These are phyloP conservation scores for Cutaneotrichosporon cutaneum DNA, from an alignment of 1,284 basidiomycete genomes.

Conservation along the genomic window DNA sequence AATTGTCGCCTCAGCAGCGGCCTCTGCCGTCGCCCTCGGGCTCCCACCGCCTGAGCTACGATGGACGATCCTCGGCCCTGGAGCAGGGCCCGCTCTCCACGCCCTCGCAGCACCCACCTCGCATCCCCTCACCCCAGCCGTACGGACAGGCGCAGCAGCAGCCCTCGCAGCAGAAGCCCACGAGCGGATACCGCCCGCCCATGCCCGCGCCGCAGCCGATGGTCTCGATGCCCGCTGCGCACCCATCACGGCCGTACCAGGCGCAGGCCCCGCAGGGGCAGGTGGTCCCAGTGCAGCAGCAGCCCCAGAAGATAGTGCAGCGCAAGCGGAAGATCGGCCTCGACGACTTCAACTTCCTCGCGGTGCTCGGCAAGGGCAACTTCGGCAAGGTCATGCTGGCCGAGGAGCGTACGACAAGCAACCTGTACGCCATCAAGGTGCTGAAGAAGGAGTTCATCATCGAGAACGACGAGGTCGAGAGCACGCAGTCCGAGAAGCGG, in stretches of 20 bases:
- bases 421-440: conserved; percentile 98
- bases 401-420: conserved; percentile 89
- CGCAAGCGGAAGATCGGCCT: conserved; percentile 84
- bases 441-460: conserved; percentile 99
- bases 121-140: conserved; percentile 39
- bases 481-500: conserved; percentile 98
- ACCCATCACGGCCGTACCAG: conserved; percentile 19
- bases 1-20: conserved; percentile 17
- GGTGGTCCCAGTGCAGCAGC: not conserved
- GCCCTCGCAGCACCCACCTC: conserved; percentile 36
- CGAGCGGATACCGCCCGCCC: conserved; percentile 20
- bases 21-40: conserved; percentile 41
- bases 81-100: conserved; percentile 11
- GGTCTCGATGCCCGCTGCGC: conserved; percentile 7
- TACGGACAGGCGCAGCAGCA: conserved; percentile 3
- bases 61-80: conserved; percentile 7
- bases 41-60: conserved; percentile 15
- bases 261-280: conserved; percentile 13
- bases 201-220: conserved; percentile 4
- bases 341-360: conserved; percentile 99
- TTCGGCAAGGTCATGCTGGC: conserved; percentile 99
- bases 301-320: conserved; percentile 13
- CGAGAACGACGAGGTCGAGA: conserved; percentile 99
- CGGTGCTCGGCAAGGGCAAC: conserved; percentile 98
- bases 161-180: conserved; percentile 19